Conservation (phyloP, 1,284 basidiomycete genomes). For the Ceratobasidium sp. region DNA sequence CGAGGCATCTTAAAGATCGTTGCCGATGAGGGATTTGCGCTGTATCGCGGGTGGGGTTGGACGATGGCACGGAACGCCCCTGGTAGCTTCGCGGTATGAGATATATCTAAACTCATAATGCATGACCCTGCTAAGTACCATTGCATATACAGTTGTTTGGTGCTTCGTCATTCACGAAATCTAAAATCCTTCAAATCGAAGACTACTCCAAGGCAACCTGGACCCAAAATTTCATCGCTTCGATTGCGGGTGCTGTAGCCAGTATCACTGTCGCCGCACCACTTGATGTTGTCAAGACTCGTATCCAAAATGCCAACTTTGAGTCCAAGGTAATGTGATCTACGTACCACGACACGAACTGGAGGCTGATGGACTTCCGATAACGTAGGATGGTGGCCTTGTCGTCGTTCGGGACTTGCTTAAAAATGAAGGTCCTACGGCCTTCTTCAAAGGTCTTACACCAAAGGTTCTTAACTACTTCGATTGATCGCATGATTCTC, state of each 20-base stretch:
- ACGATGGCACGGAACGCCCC: conserved; percentile 98
- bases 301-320: conserved; percentile 98
- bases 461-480: conserved; percentile 72
- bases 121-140: not conserved
- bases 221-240: conserved; percentile 95
- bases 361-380: not conserved
- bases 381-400: conserved; percentile 66
- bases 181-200: conserved; percentile 85
- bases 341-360: not conserved
- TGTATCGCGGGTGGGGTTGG: conserved; percentile 99
- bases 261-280: conserved; percentile 97
- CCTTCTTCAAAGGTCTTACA: conserved; percentile 98
- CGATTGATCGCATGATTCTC: not conserved
- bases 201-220: conserved; percentile 95
- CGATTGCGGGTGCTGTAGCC: conserved; percentile 91
- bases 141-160: conserved; percentile 78
- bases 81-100: conserved; percentile 88
- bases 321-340: conserved; percentile 72
- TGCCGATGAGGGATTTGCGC: conserved; percentile 86
- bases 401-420: conserved; percentile 88
- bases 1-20: conserved; percentile 91
- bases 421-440: conserved; percentile 81
- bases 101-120: not conserved
- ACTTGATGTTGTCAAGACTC: conserved; percentile 94
- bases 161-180: conserved; percentile 93